A percentile compares a stretch with the other conserved stretches of the same genome.
Conservation (phyloP, 208 protist genomes). For the Plasmodiophora brassicae region DNA sequence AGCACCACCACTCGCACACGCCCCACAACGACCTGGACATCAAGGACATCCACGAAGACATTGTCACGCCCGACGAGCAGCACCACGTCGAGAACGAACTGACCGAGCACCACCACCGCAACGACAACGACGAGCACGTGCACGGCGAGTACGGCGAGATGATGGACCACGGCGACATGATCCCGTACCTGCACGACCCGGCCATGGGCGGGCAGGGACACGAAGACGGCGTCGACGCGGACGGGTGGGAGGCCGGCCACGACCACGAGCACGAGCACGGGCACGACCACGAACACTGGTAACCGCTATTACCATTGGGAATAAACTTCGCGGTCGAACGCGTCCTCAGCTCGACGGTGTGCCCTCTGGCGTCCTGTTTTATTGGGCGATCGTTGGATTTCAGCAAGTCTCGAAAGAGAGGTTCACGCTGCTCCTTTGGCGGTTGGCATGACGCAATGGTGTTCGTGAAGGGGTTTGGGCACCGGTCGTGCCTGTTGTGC, state of each 20-base stretch:
- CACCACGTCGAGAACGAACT: neutral
- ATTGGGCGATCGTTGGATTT: too few relatives aligned
- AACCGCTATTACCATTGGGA: too few relatives aligned
- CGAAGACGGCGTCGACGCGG: constrained; percentile 2
- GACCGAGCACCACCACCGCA: neutral
- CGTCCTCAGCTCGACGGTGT: too few relatives aligned
- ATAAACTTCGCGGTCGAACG: too few relatives aligned
- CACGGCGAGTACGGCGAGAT: neutral
- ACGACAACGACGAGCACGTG: neutral
- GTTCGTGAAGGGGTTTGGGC: too few relatives aligned
- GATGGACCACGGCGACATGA: neutral
- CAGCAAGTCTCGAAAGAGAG: too few relatives aligned
- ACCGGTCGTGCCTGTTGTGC: too few relatives aligned
- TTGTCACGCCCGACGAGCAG: neutral
- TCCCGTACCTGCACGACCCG: neutral
- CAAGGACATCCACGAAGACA: neutral
- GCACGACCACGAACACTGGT: too few relatives aligned
- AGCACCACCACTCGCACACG: neutral
- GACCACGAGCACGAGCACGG: too few relatives aligned
- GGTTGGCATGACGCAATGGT: too few relatives aligned
- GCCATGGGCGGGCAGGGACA: constrained; percentile 6
- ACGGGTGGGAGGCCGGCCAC: neutral
- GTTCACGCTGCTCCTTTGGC: too few relatives aligned
- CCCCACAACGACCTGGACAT: neutral
- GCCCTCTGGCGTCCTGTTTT: too few relatives aligned